Evolutionary conservation across 768 basidiomycete genomes (phyloP).

Genomic region (Gyrodon lividus): DNA sequence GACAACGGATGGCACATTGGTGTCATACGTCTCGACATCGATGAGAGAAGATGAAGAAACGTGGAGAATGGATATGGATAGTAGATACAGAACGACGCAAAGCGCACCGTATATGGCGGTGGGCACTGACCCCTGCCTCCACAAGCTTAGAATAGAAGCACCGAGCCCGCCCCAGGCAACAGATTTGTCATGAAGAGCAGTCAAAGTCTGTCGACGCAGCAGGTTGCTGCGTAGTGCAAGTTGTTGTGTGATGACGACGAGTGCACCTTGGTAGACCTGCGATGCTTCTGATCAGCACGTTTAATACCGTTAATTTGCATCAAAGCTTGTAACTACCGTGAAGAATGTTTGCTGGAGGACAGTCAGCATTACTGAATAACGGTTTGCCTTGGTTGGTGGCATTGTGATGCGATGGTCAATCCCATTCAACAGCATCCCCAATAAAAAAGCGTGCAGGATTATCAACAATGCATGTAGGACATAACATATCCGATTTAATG

Average conservation of each 20-base stretch:
- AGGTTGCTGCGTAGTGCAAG: conserved; percentile 7
- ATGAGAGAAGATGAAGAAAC: conserved; percentile 9
- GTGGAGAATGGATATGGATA: conserved; percentile 8
- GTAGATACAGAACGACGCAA: conserved; percentile 8
- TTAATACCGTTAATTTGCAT: background rate
- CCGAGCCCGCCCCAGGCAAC: conserved; percentile 13
- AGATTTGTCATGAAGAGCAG: conserved; percentile 10
- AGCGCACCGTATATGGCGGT: conserved; percentile 5
- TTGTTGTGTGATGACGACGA: conserved; percentile 12
- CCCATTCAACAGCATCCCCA: background rate
- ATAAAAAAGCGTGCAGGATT: conserved; percentile 1
- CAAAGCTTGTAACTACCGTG: background rate
- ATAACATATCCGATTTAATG: background rate
- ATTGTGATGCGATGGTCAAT: background rate
- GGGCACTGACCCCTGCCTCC: conserved; percentile 4
- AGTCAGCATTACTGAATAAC: background rate
- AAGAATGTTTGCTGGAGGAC: background rate
- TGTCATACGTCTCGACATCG: background rate
- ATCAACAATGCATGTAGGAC: background rate
- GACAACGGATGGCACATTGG: background rate
- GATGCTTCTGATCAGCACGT: background rate
- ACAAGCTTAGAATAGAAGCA: conserved; percentile 4
- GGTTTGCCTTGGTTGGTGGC: background rate
- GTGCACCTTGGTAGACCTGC: background rate
- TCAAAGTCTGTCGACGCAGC: conserved; percentile 7